Base-by-base conservation (phyloP, 2,329 filamentous ascomycete genomes). In the Colletotrichum liriopes region DNA sequence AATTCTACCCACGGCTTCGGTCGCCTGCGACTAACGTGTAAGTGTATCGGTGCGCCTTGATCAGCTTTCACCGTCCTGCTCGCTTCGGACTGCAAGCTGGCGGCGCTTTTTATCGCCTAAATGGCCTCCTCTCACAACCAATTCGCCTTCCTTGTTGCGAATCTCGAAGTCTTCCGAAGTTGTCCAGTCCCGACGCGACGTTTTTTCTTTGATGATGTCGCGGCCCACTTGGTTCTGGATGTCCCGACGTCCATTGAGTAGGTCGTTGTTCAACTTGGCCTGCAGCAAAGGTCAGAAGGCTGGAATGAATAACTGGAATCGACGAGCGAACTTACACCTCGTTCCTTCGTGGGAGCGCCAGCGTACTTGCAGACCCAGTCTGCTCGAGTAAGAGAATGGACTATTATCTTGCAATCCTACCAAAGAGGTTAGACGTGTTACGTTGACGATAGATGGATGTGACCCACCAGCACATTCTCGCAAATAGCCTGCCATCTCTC, bases 181-280 rank as follows among this genome's bases (percentile, higher is more conserved):
- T 1, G 6, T 59, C 67, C 67, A 70, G 43, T 65, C 61, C 9
- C 35, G 29, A 2, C 11, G 26, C 1, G 5, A 18, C 0, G 61
- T 70, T n/a, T 54, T 65, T 26, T 59, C 45, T 7, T 56, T 56
- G 14, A 70, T 70, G 9, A 65, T 2, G 2, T 70, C 67, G 16
- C 67, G 52, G 14, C 67, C 67, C 14, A 70, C 52, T n/a, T 70
- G 54, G 16, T 70, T 70, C 26, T 70, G 67, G 14, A 70, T 35
- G 1, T 70, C 61, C 1, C 67, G 61, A 1, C 61, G 43, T 1
- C 54, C 67, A 2, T 70, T 70, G 18, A 70, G 61, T 5, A 70
- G 12, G n/a, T 70, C 67, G 29, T 70, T 70, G n/a, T 23, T 70
- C 4, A 70, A 7, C 16, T 70, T 70, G 3, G 45, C 35, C 67